Base-by-base conservation (phyloP, 129 eudicot species). In the Logfia minima region DNA sequence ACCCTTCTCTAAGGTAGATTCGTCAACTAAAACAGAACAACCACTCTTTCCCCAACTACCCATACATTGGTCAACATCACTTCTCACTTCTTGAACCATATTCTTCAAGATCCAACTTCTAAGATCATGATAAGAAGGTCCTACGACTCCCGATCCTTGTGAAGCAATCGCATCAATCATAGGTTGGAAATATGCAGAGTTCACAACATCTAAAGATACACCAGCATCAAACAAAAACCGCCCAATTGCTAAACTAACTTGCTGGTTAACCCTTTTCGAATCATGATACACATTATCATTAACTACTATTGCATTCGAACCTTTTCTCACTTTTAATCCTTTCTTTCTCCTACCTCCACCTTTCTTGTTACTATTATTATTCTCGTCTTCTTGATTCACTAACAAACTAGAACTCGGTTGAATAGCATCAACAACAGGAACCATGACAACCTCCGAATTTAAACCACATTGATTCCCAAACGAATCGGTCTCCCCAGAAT, bases 111-210 rank as follows among this genome's bases (percentile, higher is more conserved):
- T 79, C 87, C 90, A 84, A 79, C 91, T 85, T 41, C 97, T 73
- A 71, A 93, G 89, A 71, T 93, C 97, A 31, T 90, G 97, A 79
- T 82, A 86, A 28, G 92, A 75, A 21, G 97, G 98, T 18, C 84
- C 92, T 37, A 68, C 80, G 65, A 77, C 85, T 22, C 88, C 88
- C 18, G 80, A 28, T 8, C 88, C 96, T 74, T 88, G 96, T 0
- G 89, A 89, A 79, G 96, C 83, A 77, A 93, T 87, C 2, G 89
- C 93, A 73, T 89, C 97, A 66, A 93, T 62, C 98, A 93, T 93
- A 23, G 96, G 93, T 66, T 87, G 97, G 73, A 93, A 93, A 83
- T 90, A 87, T 24, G 84, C 78, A 21, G 98, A 93, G 68, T 90
- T 90, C 22, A 84, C 98, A 48, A 92, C 96, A 85, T 88, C 92